Conservation (phyloP, 345 rosid species). For the Dovyalis caffra region DNA sequence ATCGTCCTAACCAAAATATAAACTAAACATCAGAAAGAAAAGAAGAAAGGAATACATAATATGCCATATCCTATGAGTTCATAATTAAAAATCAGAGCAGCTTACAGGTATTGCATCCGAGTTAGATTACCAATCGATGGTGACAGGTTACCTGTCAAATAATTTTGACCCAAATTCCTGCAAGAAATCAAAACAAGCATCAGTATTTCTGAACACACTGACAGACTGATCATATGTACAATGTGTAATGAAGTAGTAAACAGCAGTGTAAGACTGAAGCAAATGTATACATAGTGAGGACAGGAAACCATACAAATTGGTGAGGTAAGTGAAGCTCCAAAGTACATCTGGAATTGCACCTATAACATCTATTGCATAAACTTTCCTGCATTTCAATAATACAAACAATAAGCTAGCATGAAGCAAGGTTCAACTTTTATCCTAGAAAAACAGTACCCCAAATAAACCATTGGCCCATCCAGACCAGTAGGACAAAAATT, state of each 20-base stretch:
- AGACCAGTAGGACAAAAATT: no score
- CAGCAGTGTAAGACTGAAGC: neutral
- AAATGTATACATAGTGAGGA: neutral
- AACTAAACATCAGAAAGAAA: neutral
- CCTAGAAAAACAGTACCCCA: neutral
- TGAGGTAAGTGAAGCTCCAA: constrained; percentile 46
- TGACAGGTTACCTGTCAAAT: constrained; percentile 48
- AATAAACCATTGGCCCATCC: no score
- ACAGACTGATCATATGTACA: neutral
- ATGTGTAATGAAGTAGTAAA: neutral
- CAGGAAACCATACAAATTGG: constrained; percentile 38
- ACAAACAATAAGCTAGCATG: neutral
- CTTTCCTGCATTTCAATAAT: constrained; percentile 33
- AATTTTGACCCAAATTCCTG: constrained; percentile 51
- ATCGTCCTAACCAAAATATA: constrained; percentile 35
- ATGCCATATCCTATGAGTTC: neutral
- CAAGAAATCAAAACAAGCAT: constrained; percentile 2
- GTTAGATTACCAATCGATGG: constrained; percentile 49
- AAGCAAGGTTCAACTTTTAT: no score
- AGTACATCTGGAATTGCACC: constrained; percentile 53
- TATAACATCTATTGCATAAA: constrained; percentile 27
- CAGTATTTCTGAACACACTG: neutral
- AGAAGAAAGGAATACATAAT: neutral
- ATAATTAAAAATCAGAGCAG: neutral
- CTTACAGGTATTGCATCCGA: constrained; percentile 63